Base-by-base conservation (phyloP, 106 monocot genomes). In the Dioscorea alata region DNA sequence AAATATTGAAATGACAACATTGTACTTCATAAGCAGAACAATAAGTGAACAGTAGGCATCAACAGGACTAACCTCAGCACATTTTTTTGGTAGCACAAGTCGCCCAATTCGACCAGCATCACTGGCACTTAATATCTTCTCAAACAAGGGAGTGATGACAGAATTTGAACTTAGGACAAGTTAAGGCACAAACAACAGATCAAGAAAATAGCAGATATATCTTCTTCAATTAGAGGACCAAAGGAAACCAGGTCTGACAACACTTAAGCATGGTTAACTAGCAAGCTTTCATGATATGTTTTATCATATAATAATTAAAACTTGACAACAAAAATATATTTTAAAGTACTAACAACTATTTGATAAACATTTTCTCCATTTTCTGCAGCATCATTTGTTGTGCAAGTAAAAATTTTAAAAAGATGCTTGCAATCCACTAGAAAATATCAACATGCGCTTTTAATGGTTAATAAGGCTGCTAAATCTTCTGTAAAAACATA, bases 21-120 rank as follows among this genome's bases (percentile, higher is more conserved):
- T 34, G 4, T 17, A 64, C 17, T 64, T 42, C 10, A 42, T 6
- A 42, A 42, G 10, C 6, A 42, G 42, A 6, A 42, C 0, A 42
- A 42, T 42, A 10, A 42, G 42, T 42, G 42, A 42, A 42, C 42
- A 42, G 42, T 42, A 42, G 6, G 42, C 6, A 8, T 42, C 42
- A 6, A 42, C 42, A 71, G 20, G 49, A 65, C 66, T 77, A 50
- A 99, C 97, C 89, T 99, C 97, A 71, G 97, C 97, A 71, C 92
- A 99, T 69, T 90, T 99, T 76, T 99, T 99, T 33, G 97, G 97
- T 23, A 99, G 83, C 59, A 99, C 97, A 49, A 99, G 63, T 50
- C 97, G 92, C 67, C 97, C 97, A 76, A 99, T 92, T 31, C 97
- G 82, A 18, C 97, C 92, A 79, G 97, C 92, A 81, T 99, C 97